Evolutionary conservation across 1,284 basidiomycete genomes (phyloP).

Genomic region (Ustilago cynodontis): DNA sequence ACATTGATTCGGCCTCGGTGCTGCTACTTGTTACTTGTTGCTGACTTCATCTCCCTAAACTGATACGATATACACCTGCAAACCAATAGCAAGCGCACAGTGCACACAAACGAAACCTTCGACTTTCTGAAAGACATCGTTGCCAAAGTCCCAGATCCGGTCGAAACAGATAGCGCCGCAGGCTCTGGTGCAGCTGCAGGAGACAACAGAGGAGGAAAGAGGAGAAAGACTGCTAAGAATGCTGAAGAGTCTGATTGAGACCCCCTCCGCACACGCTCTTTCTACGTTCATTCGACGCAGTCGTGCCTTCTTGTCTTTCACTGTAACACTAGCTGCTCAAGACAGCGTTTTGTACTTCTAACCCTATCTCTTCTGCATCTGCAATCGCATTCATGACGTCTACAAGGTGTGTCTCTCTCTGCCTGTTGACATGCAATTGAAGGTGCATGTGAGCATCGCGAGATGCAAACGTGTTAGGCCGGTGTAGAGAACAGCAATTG

Average conservation of each 20-base stretch:
- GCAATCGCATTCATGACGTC: not conserved
- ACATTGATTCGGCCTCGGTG: not conserved
- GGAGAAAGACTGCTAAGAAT: constrained; percentile 49
- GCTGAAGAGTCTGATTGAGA: constrained; percentile 37
- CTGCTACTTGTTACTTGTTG: not conserved
- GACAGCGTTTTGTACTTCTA: not conserved
- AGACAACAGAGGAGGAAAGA: constrained; percentile 48
- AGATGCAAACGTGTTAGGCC: not conserved
- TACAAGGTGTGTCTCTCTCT: not conserved
- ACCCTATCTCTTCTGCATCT: not conserved
- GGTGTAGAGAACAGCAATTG: not conserved
- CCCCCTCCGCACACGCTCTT: not conserved
- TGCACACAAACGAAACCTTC: constrained; percentile 87
- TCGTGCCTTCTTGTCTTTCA: not conserved
- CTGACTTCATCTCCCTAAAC: constrained; percentile 1
- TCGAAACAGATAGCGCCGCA: constrained; percentile 66
- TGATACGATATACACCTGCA: not conserved
- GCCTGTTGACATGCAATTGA: not conserved
- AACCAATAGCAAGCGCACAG: constrained; percentile 84
- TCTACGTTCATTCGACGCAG: too few relatives aligned
- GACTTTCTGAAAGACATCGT: constrained; percentile 97
- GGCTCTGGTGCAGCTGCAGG: constrained; percentile 16
- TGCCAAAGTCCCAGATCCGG: constrained; percentile 88
- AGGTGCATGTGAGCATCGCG: not conserved
- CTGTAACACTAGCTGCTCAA: not conserved